A percentile compares a stretch with the other conserved stretches of the same genome.
Conservation (phyloP, 306 rosid species). For the Prosopis cineraria region DNA sequence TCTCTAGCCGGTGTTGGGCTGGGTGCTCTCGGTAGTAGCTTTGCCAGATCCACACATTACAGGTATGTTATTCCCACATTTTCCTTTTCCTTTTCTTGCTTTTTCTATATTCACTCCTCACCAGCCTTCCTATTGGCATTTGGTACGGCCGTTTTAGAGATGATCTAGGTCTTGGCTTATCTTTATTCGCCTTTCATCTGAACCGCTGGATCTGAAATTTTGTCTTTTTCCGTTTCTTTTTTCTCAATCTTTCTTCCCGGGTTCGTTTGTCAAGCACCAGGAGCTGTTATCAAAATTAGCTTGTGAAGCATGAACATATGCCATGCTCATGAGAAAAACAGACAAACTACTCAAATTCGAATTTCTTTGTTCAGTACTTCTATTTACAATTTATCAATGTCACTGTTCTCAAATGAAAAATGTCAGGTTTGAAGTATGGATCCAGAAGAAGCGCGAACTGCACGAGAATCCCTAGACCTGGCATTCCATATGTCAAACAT, state of each 20-base stretch:
- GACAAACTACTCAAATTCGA: neutral
- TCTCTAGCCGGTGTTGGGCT: neutral
- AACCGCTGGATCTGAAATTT: neutral
- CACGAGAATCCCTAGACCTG: neutral
- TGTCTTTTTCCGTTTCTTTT: neutral
- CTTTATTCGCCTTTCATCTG: neutral
- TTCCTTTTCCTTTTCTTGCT: neutral
- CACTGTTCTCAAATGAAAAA: neutral
- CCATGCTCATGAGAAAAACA: neutral
- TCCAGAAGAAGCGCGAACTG: constrained; percentile 1
- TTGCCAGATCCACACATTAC: neutral
- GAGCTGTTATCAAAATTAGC: neutral
- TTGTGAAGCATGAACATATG: neutral
- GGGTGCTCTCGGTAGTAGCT: neutral
- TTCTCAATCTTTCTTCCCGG: neutral
- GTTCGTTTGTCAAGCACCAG: neutral
- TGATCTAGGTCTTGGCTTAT: neutral
- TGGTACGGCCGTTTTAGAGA: neutral
- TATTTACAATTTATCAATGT: neutral
- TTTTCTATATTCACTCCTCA: neutral
- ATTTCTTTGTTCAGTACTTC: neutral
- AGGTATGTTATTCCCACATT: neutral
- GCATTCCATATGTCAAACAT: constrained; percentile 5
- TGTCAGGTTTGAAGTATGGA: constrained; percentile 22
- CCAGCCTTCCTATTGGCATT: neutral